Evolutionary conservation across 208 protist species (phyloP).

Genomic region (Crithidia mellificae): DNA sequence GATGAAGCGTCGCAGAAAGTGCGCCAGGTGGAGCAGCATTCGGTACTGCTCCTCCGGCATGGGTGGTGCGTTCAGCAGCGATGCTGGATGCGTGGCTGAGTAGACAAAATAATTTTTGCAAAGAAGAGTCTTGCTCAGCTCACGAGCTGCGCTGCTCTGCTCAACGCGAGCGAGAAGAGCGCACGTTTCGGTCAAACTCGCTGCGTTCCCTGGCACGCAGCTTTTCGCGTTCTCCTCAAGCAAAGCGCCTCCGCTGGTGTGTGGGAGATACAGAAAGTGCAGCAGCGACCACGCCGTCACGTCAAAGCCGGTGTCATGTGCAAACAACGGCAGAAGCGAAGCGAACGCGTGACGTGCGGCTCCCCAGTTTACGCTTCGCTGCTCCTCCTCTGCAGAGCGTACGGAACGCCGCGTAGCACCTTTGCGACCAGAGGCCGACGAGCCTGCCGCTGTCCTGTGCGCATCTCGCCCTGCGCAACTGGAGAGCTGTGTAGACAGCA

Average conservation of each 20-base stretch:
- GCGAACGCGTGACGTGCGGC: slow-evolving; percentile 50
- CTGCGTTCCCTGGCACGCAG: neutral
- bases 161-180: slow-evolving; percentile 26
- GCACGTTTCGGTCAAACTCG: slow-evolving; percentile 27
- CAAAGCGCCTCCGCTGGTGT: too few species aligned
- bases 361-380: slow-evolving; percentile 17
- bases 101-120: too few species aligned
- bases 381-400: too few species aligned
- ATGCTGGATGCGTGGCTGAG: neutral
- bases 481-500: slow-evolving; percentile 46
- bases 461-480: too few species aligned
- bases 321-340: slow-evolving; percentile 47
- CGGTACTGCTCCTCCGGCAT: neutral
- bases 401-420: neutral
- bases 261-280: slow-evolving; percentile 28
- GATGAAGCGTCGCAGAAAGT: slow-evolving; percentile 20
- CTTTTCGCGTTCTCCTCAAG: neutral
- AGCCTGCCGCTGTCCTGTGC: too few species aligned
- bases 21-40: slow-evolving; percentile 1
- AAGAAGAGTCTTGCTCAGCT: slow-evolving; percentile 15
- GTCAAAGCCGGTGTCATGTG: slow-evolving; percentile 36
- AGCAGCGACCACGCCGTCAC: slow-evolving; percentile 33
- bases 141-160: slow-evolving; percentile 10
- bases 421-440: too few species aligned
- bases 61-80: neutral